Evolutionary conservation across 129 eudicot genomes (phyloP).

Genomic region (Kitagawia praeruptora): DNA sequence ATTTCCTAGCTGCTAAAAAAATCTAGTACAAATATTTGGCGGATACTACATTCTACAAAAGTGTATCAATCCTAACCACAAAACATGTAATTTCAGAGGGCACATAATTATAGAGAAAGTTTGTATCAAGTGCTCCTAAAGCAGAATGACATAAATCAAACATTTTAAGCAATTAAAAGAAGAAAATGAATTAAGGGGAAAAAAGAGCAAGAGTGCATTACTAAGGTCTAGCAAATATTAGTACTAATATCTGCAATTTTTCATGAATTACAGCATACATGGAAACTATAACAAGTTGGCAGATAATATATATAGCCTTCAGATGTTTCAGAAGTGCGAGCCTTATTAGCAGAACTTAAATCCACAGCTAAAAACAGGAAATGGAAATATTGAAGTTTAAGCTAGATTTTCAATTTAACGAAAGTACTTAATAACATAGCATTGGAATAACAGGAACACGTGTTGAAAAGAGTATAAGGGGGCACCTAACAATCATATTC

Average conservation of each 20-base stretch:
- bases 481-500: neutral
- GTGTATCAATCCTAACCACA: too few species aligned
- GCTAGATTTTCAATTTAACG: neutral
- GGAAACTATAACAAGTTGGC: neutral
- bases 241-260: neutral
- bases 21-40: neutral
- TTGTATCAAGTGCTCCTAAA: neutral
- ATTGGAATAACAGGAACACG: neutral
- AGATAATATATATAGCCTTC: neutral
- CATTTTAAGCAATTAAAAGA: neutral
- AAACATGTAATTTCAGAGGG: too few species aligned
- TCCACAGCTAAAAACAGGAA: neutral
- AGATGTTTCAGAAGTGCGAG: constrained; percentile 8
- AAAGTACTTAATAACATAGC: neutral
- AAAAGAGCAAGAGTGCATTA: neutral
- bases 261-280: too few species aligned
- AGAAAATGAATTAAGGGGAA: neutral
- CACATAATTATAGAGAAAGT: too few species aligned
- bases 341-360: neutral
- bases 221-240: too few species aligned
- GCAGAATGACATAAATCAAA: neutral
- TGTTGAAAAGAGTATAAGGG: neutral
- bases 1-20: neutral
- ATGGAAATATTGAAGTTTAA: neutral
- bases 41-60: neutral